These are phyloP conservation scores for Parsonsia alboflavescens DNA, from an alignment of 257 asterid species.

Conservation along the genomic window DNA sequence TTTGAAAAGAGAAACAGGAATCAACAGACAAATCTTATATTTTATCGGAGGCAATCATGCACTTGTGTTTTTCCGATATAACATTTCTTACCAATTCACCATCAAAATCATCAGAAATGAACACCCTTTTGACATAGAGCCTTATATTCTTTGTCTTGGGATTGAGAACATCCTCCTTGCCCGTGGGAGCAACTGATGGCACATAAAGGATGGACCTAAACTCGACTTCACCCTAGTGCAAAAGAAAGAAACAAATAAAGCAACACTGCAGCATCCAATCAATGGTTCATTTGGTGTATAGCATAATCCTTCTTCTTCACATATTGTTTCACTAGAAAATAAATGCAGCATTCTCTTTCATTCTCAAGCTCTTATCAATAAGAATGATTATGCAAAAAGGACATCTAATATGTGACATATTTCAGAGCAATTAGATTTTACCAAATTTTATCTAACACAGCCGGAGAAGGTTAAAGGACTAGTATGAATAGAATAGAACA, in stretches of 20 bases:
- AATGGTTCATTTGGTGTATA: neutral
- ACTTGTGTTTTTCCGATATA: neutral
- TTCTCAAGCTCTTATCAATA: neutral
- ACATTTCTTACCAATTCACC: constrained; percentile 86
- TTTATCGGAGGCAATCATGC: neutral
- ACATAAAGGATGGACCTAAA: constrained; percentile 82
- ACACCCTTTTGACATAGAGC: constrained; percentile 88
- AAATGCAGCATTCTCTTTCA: neutral
- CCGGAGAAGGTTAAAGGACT: neutral
- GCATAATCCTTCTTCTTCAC: neutral
- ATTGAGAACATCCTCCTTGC: constrained; percentile 77
- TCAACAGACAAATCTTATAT: neutral
- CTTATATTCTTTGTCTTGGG: constrained; percentile 90
- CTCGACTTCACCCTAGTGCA: constrained; percentile 91
- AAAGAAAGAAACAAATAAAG: constrained; percentile 15
- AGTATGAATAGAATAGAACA: neutral
- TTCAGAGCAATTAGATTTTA: neutral
- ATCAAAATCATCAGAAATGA: constrained; percentile 96
- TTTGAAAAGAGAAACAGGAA: constrained; percentile 14
- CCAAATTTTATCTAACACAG: neutral
- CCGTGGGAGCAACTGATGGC: constrained; percentile 70
- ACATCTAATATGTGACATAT: neutral
- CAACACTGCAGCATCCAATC: neutral
- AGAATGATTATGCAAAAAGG: neutral
- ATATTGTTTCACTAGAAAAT: neutral